Base-by-base conservation (phyloP, 2,329 filamentous ascomycete species). In the Neopestalotiopsis clavispora region DNA sequence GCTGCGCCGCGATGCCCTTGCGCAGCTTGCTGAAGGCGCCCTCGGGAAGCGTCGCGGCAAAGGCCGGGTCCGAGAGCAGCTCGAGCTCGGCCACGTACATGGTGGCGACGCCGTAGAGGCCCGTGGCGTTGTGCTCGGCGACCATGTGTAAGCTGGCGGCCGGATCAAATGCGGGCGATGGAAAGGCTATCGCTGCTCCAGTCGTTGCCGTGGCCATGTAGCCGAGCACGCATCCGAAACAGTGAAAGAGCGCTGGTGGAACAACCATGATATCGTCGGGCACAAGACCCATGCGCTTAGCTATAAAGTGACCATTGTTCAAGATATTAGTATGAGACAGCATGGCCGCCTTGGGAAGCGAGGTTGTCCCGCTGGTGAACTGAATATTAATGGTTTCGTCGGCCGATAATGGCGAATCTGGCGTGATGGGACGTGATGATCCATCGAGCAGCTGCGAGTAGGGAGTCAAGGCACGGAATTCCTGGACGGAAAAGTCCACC, bases 311-410 rank as follows among this genome's bases (percentile, higher is more conserved):
- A 40, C 95, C 96, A 77, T 98, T 98, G 81, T 98, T 99, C 70
- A 99, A 85, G 72, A 98, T 95, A n/a, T 88, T 91, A 3, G 86
- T 87, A 81, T 98, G 95, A 0, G 89, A 91, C 40, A 99, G 87
- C 83, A 94, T 97, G 1, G 95, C 95, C 0, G 96, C 96, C 82
- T 98, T 98, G 28, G 95, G 95, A 75, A 88, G 85, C 0, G 93
- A 93, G 0, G 96, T 98, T 0, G 96, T 98, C n/a, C 95, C 96
- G 0, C 92, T 95, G 0, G 96, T 99, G 83, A 98, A 98, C 79
- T 98, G 95, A 72, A 98, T 97, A 78, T 98, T 98, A 73, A 97
- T 91, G 2, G 92, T 90, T 65, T 98, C 95, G 70, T 88, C 79
- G 0, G 90, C 84, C 17, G 84, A 73, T 1, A 91, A 83, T 0